Conservation (phyloP, 805 yeast species). For the Nakazawaea pomicola region DNA sequence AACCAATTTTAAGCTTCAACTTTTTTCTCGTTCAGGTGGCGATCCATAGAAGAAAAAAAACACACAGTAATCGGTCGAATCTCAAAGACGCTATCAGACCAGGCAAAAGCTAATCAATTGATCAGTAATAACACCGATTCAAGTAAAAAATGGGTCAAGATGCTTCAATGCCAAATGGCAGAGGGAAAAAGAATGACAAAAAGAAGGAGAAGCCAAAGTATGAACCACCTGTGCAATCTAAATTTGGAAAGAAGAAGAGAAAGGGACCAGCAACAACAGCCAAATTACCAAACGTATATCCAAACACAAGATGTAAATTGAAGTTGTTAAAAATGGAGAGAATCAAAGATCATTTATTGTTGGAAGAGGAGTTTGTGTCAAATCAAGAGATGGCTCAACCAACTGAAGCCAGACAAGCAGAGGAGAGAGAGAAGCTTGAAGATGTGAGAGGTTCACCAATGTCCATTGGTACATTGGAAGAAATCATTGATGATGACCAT, state of each 20-base stretch:
- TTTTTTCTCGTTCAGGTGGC: constrained; percentile 7
- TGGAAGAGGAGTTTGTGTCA: constrained; percentile 94
- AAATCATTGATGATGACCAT: constrained; percentile 96
- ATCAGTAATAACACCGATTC: background rate
- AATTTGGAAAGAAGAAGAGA: constrained; percentile 88
- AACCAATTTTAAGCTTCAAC: background rate
- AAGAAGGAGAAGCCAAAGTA: constrained; percentile 91
- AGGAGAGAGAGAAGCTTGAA: constrained; percentile 91
- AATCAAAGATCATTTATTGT: constrained; percentile 88
- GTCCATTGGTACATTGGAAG: constrained; percentile 95
- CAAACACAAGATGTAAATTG: constrained; percentile 90
- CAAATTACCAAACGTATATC: constrained; percentile 82
- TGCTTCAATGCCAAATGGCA: constrained; percentile 17
- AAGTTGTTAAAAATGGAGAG: constrained; percentile 90
- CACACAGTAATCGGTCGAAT: too few species aligned
- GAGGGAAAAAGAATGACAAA: constrained; percentile 28
- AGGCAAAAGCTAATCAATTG: too few species aligned
- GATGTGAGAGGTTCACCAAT: constrained; percentile 95
- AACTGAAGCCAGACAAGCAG: constrained; percentile 93
- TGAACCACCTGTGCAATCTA: constrained; percentile 96
- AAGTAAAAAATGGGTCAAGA: constrained; percentile 19
- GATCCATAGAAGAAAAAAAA: too few species aligned
- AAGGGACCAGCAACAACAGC: constrained; percentile 86
- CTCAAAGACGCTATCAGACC: too few species aligned
- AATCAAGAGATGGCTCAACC: constrained; percentile 95